Base-by-base conservation (phyloP, 192 early-diverging fungal species). In the Gigaspora rosea region DNA sequence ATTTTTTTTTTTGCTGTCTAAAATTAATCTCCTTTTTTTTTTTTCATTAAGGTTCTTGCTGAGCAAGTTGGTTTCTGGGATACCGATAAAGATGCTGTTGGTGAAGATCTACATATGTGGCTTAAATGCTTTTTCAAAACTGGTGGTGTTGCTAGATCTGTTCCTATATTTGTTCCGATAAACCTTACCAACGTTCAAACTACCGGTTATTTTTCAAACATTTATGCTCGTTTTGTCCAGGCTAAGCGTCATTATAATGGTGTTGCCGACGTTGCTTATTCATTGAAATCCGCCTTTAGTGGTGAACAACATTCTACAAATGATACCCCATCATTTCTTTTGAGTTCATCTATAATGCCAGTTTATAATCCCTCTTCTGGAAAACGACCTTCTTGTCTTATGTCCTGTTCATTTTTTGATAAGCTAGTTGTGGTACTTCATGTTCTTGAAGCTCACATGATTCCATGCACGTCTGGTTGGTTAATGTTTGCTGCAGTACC, bases 71-170 rank as follows among this genome's bases (percentile, higher is more conserved):
- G 88, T 52, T 93, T 90, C 78, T 94, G 93, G 93, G 93, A 94
- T 79, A 85, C 89, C 46, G 88, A 90, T 58, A 86, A 89, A 27
- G 92, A 94, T 82, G 85, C 91, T n/a, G 90, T 93, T 49, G 93
- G 92, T 32, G 93, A 94, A 79, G 93, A 94, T 84, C 83, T 94
- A 85, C 93, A 94, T 81, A 94, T 93, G 91, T 91, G 89, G 86
- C 81, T 94, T 36, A 92, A 92, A 81, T 92, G 90, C 78, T 92
- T 92, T 80, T 92, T 93, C 80, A 85, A 86, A 70, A 93, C 92
- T 13, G 79, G 84, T 46, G 92, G 92, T 11, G 71, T 84, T 10
- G 88, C 91, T 22, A 89, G 91, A 69, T 85, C 87, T 67, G 87
- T 86, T 67, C 83, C 89, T n/a, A 91, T 94, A 78, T 92, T 84